Evolutionary conservation across 2,329 filamentous ascomycete genomes (phyloP).

Genomic region (Paraphoma sp.): DNA sequence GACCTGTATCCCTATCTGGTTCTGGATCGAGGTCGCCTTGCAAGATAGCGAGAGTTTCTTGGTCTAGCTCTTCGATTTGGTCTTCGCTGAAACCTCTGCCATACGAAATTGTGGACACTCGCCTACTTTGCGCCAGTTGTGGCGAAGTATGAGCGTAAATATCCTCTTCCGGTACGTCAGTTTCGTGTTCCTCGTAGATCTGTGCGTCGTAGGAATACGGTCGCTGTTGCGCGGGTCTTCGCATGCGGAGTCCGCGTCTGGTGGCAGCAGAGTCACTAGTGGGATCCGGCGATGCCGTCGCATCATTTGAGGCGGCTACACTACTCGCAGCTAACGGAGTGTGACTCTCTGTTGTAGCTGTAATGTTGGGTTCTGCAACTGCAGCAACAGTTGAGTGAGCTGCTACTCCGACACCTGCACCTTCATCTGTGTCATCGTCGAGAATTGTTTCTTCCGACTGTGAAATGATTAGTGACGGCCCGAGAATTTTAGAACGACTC

Average conservation of each 20-base stretch:
- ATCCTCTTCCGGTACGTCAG: constrained; percentile 16
- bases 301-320: constrained; percentile 10
- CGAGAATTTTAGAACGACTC: constrained; percentile 6
- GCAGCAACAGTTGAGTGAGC: constrained; percentile 7
- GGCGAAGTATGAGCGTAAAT: constrained; percentile 2
- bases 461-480: constrained; percentile 4
- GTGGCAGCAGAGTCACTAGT: constrained; percentile 22
- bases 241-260: constrained; percentile 39
- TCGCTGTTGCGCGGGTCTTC: constrained; percentile 43
- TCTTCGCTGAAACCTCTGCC: constrained; percentile 15
- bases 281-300: constrained; percentile 29
- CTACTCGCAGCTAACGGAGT: constrained; percentile 3
- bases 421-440: constrained; percentile 16
- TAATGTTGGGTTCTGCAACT: constrained; percentile 5
- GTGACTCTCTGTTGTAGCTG: constrained; percentile 3
- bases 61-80: constrained; percentile 15
- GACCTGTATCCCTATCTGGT: constrained; percentile 1
- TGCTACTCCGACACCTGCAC: constrained; percentile 6
- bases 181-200: constrained; percentile 31
- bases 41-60: constrained; percentile 19
- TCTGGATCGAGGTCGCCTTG: constrained; percentile 17
- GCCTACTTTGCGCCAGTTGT: constrained; percentile 13
- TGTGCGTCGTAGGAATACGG: constrained; percentile 45
- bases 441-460: constrained; percentile 28
- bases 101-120: constrained; percentile 18